Evolutionary conservation across 495 filamentous ascomycete species (phyloP).

Genomic region (Niebla homalea): DNA sequence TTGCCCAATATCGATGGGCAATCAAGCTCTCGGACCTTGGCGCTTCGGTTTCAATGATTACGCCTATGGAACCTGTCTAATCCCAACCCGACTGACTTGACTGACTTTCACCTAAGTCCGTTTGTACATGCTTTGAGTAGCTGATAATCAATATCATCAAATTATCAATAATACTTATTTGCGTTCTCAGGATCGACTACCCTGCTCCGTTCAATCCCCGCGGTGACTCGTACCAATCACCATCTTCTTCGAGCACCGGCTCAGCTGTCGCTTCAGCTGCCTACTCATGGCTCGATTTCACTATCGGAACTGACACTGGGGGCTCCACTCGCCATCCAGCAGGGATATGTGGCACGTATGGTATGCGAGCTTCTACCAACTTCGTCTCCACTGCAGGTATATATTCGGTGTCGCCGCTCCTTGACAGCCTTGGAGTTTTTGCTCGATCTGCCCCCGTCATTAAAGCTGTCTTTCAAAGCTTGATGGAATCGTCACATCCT

Average conservation of each 20-base stretch:
- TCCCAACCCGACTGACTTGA: too few species aligned
- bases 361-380: slow-evolving; percentile 24
- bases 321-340: slow-evolving; percentile 29
- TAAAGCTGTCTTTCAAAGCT: not conserved
- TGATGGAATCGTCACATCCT: not conserved
- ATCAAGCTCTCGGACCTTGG: too few species aligned
- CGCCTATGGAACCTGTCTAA: too few species aligned
- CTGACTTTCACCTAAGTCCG: too few species aligned
- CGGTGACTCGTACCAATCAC: slow-evolving; percentile 32
- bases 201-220: slow-evolving; percentile 32
- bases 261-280: slow-evolving; percentile 26
- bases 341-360: slow-evolving; percentile 26
- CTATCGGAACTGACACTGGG: slow-evolving; percentile 36
- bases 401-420: slow-evolving; percentile 28
- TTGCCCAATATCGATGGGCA: too few species aligned
- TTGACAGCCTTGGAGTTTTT: slow-evolving; percentile 33
- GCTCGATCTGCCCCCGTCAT: slow-evolving; percentile 4
- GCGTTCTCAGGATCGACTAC: slow-evolving; percentile 25
- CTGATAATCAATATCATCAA: not conserved
- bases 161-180: not conserved
- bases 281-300: slow-evolving; percentile 31
- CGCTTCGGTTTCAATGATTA: too few species aligned
- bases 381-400: slow-evolving; percentile 27
- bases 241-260: slow-evolving; percentile 27
- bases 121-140: not conserved